Percentiles rank a stretch among this genome's conserved stretches.
phyloP scores from a whole-genome alignment of 441 rosid genomes.

The Populus trichocarpa region DNA sequence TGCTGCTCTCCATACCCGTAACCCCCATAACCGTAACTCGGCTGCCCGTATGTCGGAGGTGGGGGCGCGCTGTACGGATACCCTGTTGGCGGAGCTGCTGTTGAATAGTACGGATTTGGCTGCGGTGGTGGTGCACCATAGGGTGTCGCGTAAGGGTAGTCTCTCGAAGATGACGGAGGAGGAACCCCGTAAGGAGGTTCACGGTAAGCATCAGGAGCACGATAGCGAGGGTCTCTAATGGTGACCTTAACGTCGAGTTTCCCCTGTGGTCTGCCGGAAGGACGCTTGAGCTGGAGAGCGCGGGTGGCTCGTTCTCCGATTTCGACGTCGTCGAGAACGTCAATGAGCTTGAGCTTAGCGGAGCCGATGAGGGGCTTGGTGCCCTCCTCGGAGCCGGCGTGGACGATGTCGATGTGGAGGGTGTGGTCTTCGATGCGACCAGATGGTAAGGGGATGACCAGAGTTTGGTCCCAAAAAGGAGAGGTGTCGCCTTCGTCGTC shows the following conservation, averaged over 20 bases:
- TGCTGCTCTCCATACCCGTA: not conserved
- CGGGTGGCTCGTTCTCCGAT: constrained; percentile 32
- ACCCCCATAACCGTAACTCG: constrained; percentile 27
- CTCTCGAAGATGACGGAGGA: constrained; percentile 27
- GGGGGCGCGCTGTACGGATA: constrained; percentile 25
- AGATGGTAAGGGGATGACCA: constrained; percentile 44
- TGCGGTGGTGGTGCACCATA: constrained; percentile 19
- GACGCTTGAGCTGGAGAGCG: constrained; percentile 64
- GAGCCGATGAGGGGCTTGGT: constrained; percentile 84
- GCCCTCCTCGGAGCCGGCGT: constrained; percentile 60
- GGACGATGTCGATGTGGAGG: constrained; percentile 63
- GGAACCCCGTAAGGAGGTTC: constrained; percentile 42
- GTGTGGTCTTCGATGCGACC: constrained; percentile 39
- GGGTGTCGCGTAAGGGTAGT: constrained; percentile 20
- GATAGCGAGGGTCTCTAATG: constrained; percentile 38
- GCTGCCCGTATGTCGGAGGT: constrained; percentile 20
- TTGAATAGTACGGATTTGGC: constrained; percentile 1
- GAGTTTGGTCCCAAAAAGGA: constrained; percentile 61
- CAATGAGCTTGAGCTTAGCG: constrained; percentile 50
- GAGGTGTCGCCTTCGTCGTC: constrained; percentile 65
- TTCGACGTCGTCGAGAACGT: constrained; percentile 59
- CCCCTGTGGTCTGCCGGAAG: constrained; percentile 89
- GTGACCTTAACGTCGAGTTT: constrained; percentile 54
- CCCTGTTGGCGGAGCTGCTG: constrained; percentile 24
- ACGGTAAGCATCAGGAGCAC: constrained; percentile 31